Base-by-base conservation (phyloP, 2,329 filamentous ascomycete genomes). In the Colletotrichum cereale region DNA sequence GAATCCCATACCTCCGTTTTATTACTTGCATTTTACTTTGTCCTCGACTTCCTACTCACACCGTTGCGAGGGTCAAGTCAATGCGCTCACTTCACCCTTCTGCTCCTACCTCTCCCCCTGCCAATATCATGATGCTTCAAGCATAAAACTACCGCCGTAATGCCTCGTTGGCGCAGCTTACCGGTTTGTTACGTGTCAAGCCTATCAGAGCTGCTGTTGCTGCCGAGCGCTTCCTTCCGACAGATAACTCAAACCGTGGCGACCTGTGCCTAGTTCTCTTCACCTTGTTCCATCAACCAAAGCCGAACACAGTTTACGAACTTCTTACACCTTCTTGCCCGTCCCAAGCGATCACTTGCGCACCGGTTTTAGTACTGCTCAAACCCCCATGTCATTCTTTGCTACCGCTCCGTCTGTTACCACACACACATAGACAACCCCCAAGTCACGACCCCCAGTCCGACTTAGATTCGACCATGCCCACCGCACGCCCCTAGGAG, bases 401-500 rank as follows among this genome's bases (percentile, higher is more conserved):
- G 61, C 52, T 47, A 62, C n/a, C n/a, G 62, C 47, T 47, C 62
- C 40, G 62, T 48, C 67, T 53, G 62, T 55, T 57, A 47, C 66
- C 57, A 71, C 67, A 70, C 61, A 38, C 61, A 36, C 42, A 62
- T 55, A 52, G 42, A 40, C 55, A 57, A 26, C 36, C 44, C 62
- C 62, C 67, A 61, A 67, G 64, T 62, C 50, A 62, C 48, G 44
- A 60, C 65, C 68, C 71, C 71, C 68, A 58, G 68, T 63, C 53
- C 53, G 53, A 62, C 67, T 71, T 67, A 72, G 63, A 72, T 62
- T 73, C 61, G 62, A 72, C 67, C 68, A 56, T 68, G 64, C 68
- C 68, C 68, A 72, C 72, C 69, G 61, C 67, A 44, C 53, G 34
- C 67, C 71, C 71, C 71, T 60, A 67, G 60, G 16, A 68, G 44